phyloP scores from a whole-genome alignment of 345 rosid genomes.

The Ceriops decandra region DNA sequence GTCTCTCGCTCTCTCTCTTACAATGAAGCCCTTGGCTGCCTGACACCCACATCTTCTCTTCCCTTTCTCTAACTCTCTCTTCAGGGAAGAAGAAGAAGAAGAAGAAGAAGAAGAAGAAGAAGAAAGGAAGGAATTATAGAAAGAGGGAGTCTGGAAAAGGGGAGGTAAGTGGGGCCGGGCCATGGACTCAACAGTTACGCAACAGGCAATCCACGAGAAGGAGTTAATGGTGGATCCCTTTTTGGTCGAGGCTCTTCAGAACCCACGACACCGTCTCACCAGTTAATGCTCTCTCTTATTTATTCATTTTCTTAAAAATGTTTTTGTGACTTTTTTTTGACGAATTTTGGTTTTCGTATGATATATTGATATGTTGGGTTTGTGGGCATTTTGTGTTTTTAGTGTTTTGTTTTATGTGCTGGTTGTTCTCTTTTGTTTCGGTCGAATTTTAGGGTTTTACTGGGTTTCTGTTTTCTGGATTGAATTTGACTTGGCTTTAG shows the following conservation, averaged over 20 bases:
- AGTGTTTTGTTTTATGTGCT: not conserved
- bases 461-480: not conserved
- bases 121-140: not conserved
- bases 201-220: slow-evolving; percentile 25
- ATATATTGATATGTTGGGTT: slow-evolving; percentile 7
- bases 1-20: too few relatives aligned
- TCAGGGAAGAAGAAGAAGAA: slow-evolving; percentile 8
- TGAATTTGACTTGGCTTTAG: not conserved
- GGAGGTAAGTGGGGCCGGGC: not conserved
- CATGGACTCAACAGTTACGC: slow-evolving; percentile 10
- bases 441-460: not conserved
- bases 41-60: slow-evolving; percentile 7
- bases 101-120: slow-evolving; percentile 5
- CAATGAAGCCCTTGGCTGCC: too few relatives aligned
- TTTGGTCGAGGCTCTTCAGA: slow-evolving; percentile 88
- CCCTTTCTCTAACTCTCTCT: slow-evolving; percentile 19
- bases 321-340: not conserved
- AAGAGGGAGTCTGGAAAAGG: not conserved
- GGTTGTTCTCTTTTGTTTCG: not conserved
- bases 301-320: not conserved
- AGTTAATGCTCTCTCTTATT: slow-evolving; percentile 30
- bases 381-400: not conserved
- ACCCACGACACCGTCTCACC: slow-evolving; percentile 96
- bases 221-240: slow-evolving; percentile 89
- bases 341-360: not conserved